Conservation (phyloP, 2,329 filamentous ascomycete genomes). For the Aspergillus floridensis region DNA sequence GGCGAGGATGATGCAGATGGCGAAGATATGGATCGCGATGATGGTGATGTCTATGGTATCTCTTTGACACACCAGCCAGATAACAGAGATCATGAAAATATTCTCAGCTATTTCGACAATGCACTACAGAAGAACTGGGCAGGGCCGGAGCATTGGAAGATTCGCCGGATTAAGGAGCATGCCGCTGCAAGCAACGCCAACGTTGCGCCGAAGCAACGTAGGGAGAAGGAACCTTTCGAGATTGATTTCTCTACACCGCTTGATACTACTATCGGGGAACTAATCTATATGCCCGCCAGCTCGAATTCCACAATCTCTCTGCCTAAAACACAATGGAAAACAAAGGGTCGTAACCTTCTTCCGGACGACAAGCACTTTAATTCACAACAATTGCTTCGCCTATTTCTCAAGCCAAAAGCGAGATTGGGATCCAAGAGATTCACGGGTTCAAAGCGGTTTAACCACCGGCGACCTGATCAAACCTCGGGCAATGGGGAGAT, state of each 20-base stretch:
- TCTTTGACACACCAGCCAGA: slow-evolving; percentile 70
- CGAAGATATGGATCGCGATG: slow-evolving; percentile 53
- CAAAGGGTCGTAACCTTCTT: slow-evolving; percentile 85
- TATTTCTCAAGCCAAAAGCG: slow-evolving; percentile 94
- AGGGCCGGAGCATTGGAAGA: slow-evolving; percentile 98
- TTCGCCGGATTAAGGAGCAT: slow-evolving; percentile 84
- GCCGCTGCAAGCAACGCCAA: slow-evolving; percentile 50
- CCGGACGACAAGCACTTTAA: slow-evolving; percentile 99
- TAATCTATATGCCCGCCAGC: slow-evolving; percentile 76
- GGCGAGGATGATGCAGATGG: slow-evolving; percentile 53
- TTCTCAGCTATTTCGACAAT: slow-evolving; percentile 97
- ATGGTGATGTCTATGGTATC: slow-evolving; percentile 71
- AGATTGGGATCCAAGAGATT: slow-evolving; percentile 68
- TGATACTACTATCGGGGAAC: slow-evolving; percentile 66
- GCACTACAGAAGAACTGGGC: slow-evolving; percentile 96
- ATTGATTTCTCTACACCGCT: slow-evolving; percentile 84
- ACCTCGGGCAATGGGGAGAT: slow-evolving; percentile 70
- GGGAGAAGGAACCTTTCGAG: slow-evolving; percentile 95
- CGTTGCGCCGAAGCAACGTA: slow-evolving; percentile 61
- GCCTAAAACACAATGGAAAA: slow-evolving; percentile 93
- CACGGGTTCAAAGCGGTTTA: slow-evolving; percentile 45
- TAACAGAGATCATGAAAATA: slow-evolving; percentile 79
- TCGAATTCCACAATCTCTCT: slow-evolving; percentile 79
- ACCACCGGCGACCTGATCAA: slow-evolving; percentile 44
- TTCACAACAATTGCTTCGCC: slow-evolving; percentile 79